Conservation (phyloP, 192 early-diverging fungal genomes). For the Entomortierella chlamydospora region DNA sequence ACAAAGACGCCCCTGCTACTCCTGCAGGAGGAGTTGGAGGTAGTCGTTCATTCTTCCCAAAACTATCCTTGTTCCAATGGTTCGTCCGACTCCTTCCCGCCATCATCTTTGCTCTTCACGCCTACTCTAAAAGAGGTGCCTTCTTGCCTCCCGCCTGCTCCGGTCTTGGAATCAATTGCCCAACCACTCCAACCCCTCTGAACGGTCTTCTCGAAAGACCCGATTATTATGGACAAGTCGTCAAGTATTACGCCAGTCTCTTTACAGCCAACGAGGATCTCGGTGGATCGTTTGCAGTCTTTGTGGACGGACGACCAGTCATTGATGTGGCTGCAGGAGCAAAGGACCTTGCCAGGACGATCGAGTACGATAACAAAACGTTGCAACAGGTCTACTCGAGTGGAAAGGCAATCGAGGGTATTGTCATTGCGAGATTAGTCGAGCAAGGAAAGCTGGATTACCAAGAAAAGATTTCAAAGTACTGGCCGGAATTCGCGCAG, state of each 20-base stretch:
- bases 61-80: slow-evolving; percentile 18
- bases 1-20: no score
- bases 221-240: slow-evolving; percentile 38
- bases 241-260: slow-evolving; percentile 29
- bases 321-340: slow-evolving; percentile 75
- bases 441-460: slow-evolving; percentile 67
- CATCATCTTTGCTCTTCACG: slow-evolving; percentile 19
- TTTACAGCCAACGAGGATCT: slow-evolving; percentile 53
- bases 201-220: slow-evolving; percentile 31
- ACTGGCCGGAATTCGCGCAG: slow-evolving; percentile 83
- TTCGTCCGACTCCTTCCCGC: slow-evolving; percentile 36
- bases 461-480: slow-evolving; percentile 59
- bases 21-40: not conserved
- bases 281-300: slow-evolving; percentile 60
- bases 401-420: slow-evolving; percentile 69
- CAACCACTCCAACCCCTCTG: slow-evolving; percentile 3
- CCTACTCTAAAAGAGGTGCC: slow-evolving; percentile 22
- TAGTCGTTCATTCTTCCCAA: slow-evolving; percentile 17
- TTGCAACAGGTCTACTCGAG: slow-evolving; percentile 76
- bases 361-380: slow-evolving; percentile 63
- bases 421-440: slow-evolving; percentile 71
- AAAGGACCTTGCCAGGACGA: slow-evolving; percentile 46
- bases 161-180: slow-evolving; percentile 14
- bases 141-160: slow-evolving; percentile 29
- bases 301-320: slow-evolving; percentile 65